A percentile compares a stretch with the other conserved stretches of the same genome.
phyloP scores from a whole-genome alignment of 2,329 filamentous ascomycete genomes.

The Cercospora canescens region DNA sequence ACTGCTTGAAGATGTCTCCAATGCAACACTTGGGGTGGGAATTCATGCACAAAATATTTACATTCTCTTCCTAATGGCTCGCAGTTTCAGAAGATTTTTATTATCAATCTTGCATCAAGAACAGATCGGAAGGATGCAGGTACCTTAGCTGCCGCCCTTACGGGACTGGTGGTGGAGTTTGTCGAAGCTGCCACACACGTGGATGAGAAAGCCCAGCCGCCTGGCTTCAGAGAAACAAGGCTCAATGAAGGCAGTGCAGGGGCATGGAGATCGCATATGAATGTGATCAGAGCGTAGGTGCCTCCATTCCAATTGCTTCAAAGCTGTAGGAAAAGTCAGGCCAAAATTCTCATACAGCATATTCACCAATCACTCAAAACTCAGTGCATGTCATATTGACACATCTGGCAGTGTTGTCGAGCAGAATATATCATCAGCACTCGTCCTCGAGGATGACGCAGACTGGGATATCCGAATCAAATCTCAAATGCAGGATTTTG shows the following conservation, averaged over 20 bases:
- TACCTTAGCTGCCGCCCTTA: constrained; percentile 47
- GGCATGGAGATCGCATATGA: constrained; percentile 5
- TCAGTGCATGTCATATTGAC: neutral
- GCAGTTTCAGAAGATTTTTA: constrained; percentile 52
- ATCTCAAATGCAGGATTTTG: neutral
- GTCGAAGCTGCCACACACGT: constrained; percentile 2
- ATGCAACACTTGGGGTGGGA: neutral
- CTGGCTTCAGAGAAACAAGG: neutral
- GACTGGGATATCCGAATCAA: neutral
- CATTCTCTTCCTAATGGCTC: neutral
- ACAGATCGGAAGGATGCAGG: constrained; percentile 54
- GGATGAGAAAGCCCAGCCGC: neutral
- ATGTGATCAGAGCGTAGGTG: neutral
- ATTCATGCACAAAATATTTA: too few species aligned
- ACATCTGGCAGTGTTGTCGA: neutral
- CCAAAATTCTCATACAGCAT: too few species aligned
- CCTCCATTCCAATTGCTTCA: too few species aligned
- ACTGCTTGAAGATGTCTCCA: neutral
- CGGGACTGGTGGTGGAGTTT: constrained; percentile 48
- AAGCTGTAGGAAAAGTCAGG: too few species aligned
- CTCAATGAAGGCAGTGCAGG: neutral
- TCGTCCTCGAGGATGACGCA: neutral
- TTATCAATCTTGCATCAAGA: constrained; percentile 51
- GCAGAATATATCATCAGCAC: neutral
- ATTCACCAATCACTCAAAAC: neutral